phyloP scores from a whole-genome alignment of 352 stramenopile genomes.

The Phytophthora quininea region DNA sequence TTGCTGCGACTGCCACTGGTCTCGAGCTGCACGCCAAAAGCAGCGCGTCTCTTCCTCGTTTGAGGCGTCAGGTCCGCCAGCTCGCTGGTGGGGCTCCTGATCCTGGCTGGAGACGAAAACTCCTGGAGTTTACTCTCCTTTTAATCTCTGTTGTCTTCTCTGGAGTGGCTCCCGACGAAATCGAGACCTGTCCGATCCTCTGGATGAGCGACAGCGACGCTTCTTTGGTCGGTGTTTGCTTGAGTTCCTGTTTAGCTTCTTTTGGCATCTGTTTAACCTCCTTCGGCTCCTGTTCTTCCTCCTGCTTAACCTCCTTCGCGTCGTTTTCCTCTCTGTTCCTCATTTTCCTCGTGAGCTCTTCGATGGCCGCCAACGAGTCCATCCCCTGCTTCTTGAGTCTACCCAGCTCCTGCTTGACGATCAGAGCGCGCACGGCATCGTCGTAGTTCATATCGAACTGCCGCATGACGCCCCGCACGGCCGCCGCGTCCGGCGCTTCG shows the following conservation, averaged over 20 bases:
- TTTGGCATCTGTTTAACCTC: conserved; percentile 7
- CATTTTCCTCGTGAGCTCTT: conserved; percentile 87
- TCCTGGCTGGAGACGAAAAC: conserved; percentile 25
- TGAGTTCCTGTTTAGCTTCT: conserved; percentile 6
- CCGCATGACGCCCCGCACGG: conserved; percentile 80
- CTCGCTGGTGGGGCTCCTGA: conserved; percentile 25
- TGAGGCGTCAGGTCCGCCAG: conserved; percentile 38
- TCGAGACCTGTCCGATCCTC: conserved; percentile 79
- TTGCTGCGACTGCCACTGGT: conserved; percentile 18
- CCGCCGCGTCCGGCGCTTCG: conserved; percentile 56
- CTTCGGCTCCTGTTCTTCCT: conserved; percentile 2
- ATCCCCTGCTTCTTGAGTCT: conserved; percentile 76
- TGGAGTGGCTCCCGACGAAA: conserved; percentile 46
- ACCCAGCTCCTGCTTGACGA: conserved; percentile 88
- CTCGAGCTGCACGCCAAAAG: conserved; percentile 26
- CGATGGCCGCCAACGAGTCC: conserved; percentile 86
- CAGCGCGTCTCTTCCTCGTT: conserved; percentile 38
- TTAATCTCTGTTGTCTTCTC: conserved; percentile 1
- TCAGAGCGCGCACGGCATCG: conserved; percentile 81
- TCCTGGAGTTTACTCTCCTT: background rate
- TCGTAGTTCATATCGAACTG: conserved; percentile 90
- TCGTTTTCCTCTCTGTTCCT: conserved; percentile 31
- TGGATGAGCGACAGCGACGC: conserved; percentile 73
- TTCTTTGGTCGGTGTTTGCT: conserved; percentile 13
- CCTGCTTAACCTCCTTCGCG: conserved; percentile 15